Evolutionary conservation across 495 filamentous ascomycete genomes (phyloP).

Genomic region (Astrothelium subdiscretum): DNA sequence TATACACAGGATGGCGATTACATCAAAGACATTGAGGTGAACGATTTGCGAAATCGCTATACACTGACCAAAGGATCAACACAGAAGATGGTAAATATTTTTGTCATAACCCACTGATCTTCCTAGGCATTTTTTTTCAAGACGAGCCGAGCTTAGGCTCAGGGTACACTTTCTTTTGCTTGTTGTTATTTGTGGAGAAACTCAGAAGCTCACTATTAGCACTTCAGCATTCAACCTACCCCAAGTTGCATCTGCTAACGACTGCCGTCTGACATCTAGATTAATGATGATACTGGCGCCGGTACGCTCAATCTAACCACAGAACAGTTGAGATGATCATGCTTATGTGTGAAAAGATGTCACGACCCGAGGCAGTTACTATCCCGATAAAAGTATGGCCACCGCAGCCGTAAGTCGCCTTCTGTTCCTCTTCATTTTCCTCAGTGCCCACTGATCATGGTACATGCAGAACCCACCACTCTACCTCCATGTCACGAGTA

Average conservation of each 20-base stretch:
- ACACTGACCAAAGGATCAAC: constrained; percentile 94
- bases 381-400: constrained; percentile 94
- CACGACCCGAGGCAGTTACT: constrained; percentile 91
- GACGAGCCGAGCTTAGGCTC: constrained; percentile 8
- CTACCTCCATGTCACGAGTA: constrained; percentile 91
- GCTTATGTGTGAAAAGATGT: constrained; percentile 84
- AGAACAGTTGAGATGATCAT: constrained; percentile 43
- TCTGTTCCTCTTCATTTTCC: constrained; percentile 1
- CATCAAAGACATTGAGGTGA: constrained; percentile 97
- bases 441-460: neutral
- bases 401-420: constrained; percentile 64
- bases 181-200: constrained; percentile 40
- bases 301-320: constrained; percentile 61
- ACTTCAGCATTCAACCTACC: constrained; percentile 53
- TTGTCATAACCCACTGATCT: constrained; percentile 62
- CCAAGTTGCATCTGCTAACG: constrained; percentile 98
- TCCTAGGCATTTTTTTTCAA: constrained; percentile 43
- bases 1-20: constrained; percentile 94
- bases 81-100: constrained; percentile 97
- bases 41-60: constrained; percentile 93
- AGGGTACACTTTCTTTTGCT: constrained; percentile 22
- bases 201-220: constrained; percentile 75
- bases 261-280: constrained; percentile 87
- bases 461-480: constrained; percentile 75
- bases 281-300: constrained; percentile 99